phyloP scores from a whole-genome alignment of 164 flowering plant species.

The Vitis vinifera region ASM3070453v1 NC_081806.1:5191501-5192000 shows the following conservation, averaged over 20 bases:
- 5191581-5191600: too few species aligned
- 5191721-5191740: slow-evolving; percentile 1
- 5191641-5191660: too few species aligned
- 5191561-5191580: too few species aligned
- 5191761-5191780: neutral
- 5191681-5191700: slow-evolving; percentile 1
- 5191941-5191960: neutral
- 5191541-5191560: too few species aligned
- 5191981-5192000: neutral
- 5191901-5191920: neutral
- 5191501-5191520: too few species aligned
- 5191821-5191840: neutral
- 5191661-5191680: too few species aligned
- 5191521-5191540: too few species aligned
- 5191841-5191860: neutral
- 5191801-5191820: neutral
- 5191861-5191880: neutral
- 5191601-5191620: too few species aligned
- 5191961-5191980: neutral
- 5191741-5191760: neutral
- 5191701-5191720: neutral
- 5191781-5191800: neutral
- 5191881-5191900: neutral
- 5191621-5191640: too few species aligned
- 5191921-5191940: slow-evolving; percentile 3